Conservation (phyloP, 768 basidiomycete species). For the Xanthoconium stramineum region DNA sequence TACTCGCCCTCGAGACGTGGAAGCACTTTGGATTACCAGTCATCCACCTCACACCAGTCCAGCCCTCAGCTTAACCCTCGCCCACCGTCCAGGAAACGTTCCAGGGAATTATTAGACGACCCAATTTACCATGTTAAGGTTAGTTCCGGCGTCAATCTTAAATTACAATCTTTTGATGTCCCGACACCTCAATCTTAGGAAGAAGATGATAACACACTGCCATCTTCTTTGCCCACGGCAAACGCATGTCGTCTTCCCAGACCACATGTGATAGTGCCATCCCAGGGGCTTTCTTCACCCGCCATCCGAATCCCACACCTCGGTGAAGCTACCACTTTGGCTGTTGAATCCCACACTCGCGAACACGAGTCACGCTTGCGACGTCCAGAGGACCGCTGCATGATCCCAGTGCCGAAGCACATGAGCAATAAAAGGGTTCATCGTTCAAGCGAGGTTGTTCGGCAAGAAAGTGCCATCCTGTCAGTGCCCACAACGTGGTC, state of each 20-base stretch:
- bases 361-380: conserved; percentile 20
- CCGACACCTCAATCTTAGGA: conserved; percentile 27
- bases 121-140: conserved; percentile 30
- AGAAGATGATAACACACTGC: conserved; percentile 21
- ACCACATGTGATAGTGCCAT: conserved; percentile 23
- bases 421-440: conserved; percentile 28
- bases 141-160: conserved; percentile 29
- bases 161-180: conserved; percentile 23
- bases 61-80: conserved; percentile 17
- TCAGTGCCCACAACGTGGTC: conserved; percentile 32
- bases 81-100: conserved; percentile 32
- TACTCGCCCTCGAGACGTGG: conserved; percentile 18
- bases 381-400: conserved; percentile 23
- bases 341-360: conserved; percentile 15
- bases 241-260: conserved; percentile 22
- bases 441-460: conserved; percentile 27
- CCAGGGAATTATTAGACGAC: conserved; percentile 30
- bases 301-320: conserved; percentile 16
- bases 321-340: conserved; percentile 5
- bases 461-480: conserved; percentile 25
- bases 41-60: conserved; percentile 14
- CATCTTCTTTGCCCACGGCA: conserved; percentile 16
- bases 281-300: conserved; percentile 18
- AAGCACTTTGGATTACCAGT: conserved; percentile 15
- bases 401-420: conserved; percentile 19